Evolutionary conservation across 495 filamentous ascomycete genomes (phyloP).

Genomic region (Mytilinidion resinicola): DNA sequence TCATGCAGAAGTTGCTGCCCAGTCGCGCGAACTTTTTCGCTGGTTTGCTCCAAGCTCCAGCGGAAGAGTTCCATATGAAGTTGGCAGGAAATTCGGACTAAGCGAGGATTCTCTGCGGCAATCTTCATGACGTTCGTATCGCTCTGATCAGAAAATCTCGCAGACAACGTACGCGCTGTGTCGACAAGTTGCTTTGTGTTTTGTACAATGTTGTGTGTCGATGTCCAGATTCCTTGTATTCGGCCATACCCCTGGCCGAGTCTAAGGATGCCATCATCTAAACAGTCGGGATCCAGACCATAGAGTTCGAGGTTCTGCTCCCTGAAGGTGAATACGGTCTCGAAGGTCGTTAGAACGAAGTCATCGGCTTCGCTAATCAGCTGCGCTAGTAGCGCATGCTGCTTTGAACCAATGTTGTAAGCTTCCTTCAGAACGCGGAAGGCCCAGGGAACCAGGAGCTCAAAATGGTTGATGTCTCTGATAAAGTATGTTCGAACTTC

Average conservation of each 20-base stretch:
- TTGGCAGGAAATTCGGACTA: constrained; percentile 53
- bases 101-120: constrained; percentile 46
- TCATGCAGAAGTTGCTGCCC: constrained; percentile 44
- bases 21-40: constrained; percentile 42
- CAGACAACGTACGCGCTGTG: constrained; percentile 29
- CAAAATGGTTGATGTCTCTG: constrained; percentile 64
- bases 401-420: constrained; percentile 46
- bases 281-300: constrained; percentile 56
- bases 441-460: constrained; percentile 69
- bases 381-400: constrained; percentile 18
- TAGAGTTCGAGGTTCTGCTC: constrained; percentile 59
- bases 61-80: constrained; percentile 54
- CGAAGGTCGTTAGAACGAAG: constrained; percentile 62
- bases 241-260: constrained; percentile 49
- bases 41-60: constrained; percentile 52
- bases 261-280: constrained; percentile 62
- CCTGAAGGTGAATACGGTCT: constrained; percentile 70
- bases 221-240: constrained; percentile 72
- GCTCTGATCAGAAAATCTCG: constrained; percentile 21
- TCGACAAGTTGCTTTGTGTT: constrained; percentile 51
- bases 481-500: constrained; percentile 75
- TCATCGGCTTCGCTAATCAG: constrained; percentile 61
- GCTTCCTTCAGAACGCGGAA: constrained; percentile 63
- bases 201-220: constrained; percentile 52
- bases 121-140: constrained; percentile 38